Base-by-base conservation (phyloP, 805 yeast genomes). In the Hanseniaspora opuntiae region DNA sequence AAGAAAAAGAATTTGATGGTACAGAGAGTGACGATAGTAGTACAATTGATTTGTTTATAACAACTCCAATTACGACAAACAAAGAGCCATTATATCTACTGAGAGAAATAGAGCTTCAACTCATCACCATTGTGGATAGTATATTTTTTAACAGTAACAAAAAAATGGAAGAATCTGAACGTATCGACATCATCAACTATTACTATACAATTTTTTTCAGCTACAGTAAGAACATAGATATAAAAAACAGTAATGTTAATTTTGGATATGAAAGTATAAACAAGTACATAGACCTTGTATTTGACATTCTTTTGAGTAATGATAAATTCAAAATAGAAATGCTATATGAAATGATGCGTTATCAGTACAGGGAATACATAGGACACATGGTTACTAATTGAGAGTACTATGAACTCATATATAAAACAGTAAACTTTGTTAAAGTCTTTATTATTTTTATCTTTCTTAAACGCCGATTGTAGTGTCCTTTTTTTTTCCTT, bases 31-130 rank as follows among this genome's bases (percentile, higher is more conserved):
- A 35, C 33, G 37, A 52, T n/a, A 39, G 42, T 9, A 56, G 56
- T n/a, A 46, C 47, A 16, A 39, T 55, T 17, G 58, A 58, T n/a
- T 32, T 58, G 12, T 41, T 58, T 12, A 46, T 58, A 19, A 57
- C 58, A 9, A 58, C 61, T 9, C 60, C 59, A n/a, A 40, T 58
- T 46, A 48, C 58, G 4, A 55, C 57, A 9, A 52, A 58, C 37
- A 54, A 56, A 19, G 61, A 58, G 25, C 52, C 57, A 20, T n/a
- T 56, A 12, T 58, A 56, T 38, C 54, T 56, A 16, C 28, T 57
- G 8, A 52, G 60, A 35, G 59, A 58, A 42, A 56, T 58, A 35
- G 58, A 58, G 36, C 52, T 58, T 7, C 54, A 50, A 36, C 28
- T 55, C 9, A 49, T 57, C 4, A 56, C 54, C 12, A 30, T 53